Percentiles rank a stretch among this genome's conserved stretches.
Evolutionary conservation across 257 asterid species (phyloP).

Genomic region (Ligustrum vulgare): DNA sequence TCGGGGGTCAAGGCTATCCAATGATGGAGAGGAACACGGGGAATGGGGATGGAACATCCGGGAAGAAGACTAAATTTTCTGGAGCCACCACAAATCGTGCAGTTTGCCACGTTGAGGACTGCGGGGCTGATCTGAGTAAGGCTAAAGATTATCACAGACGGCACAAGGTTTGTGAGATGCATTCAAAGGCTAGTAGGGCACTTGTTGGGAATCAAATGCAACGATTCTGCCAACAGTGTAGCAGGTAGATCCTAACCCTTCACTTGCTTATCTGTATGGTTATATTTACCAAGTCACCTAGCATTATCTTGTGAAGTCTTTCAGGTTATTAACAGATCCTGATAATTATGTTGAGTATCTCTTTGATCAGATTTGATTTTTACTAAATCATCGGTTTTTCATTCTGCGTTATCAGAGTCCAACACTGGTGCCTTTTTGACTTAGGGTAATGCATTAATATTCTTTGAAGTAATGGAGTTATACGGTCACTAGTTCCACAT

Average conservation of each 20-base stretch:
- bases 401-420: neutral
- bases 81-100: constrained; percentile 44
- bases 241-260: constrained; percentile 47
- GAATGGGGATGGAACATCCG: constrained; percentile 39
- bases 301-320: neutral
- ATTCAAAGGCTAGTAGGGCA: constrained; percentile 66
- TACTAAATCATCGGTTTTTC: neutral
- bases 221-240: constrained; percentile 88
- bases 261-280: neutral
- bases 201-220: constrained; percentile 73
- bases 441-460: neutral
- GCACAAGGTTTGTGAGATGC: constrained; percentile 81
- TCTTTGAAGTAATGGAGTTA: neutral
- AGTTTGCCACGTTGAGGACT: constrained; percentile 72
- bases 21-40: constrained; percentile 2
- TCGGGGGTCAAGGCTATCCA: constrained; percentile 45
- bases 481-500: neutral
- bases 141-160: constrained; percentile 78
- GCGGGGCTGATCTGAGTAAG: constrained; percentile 64
- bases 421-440: neutral
- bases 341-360: neutral
- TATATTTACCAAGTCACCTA: neutral
- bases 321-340: neutral
- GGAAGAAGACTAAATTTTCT: constrained; percentile 61
- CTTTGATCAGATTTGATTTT: neutral